Evolutionary conservation across 2,329 filamentous ascomycete species (phyloP).

Genomic region (Epichloe sibirici): DNA sequence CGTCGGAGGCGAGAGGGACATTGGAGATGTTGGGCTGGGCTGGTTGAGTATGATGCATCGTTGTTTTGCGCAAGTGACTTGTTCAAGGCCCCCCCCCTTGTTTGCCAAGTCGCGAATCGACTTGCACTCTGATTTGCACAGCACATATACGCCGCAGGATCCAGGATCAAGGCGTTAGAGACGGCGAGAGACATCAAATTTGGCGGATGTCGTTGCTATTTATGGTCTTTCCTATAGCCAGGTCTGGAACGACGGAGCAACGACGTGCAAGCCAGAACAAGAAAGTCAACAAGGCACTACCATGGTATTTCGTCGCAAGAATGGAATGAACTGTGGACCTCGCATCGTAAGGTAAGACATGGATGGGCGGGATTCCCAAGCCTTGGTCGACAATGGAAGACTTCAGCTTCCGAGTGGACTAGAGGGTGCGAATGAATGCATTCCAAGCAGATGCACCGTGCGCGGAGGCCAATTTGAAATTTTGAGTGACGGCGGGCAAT

Average conservation of each 20-base stretch:
- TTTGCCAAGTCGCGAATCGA: neutral
- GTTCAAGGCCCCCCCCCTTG: neutral
- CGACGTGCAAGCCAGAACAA: neutral
- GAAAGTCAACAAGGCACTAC: neutral
- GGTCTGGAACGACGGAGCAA: neutral
- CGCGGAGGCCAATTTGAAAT: neutral
- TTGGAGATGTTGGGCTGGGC: conserved; percentile 48
- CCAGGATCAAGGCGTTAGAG: neutral
- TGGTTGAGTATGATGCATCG: conserved; percentile 6
- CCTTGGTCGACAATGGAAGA: too few relatives aligned
- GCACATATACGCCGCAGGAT: neutral
- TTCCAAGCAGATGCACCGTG: neutral
- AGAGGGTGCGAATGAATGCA: neutral
- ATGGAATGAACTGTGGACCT: neutral
- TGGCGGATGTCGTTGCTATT: neutral
- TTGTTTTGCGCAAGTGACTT: neutral
- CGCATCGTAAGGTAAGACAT: neutral
- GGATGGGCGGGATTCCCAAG: neutral
- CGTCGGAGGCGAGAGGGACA: conserved; percentile 39
- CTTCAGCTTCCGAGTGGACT: neutral
- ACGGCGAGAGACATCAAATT: neutral
- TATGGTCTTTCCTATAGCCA: neutral
- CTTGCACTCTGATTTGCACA: neutral
- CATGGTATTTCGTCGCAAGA: neutral
- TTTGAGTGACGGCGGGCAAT: neutral